Evolutionary conservation across 192 early-diverging fungal genomes (phyloP).

Genomic region (Entomortierella beljakovae): DNA sequence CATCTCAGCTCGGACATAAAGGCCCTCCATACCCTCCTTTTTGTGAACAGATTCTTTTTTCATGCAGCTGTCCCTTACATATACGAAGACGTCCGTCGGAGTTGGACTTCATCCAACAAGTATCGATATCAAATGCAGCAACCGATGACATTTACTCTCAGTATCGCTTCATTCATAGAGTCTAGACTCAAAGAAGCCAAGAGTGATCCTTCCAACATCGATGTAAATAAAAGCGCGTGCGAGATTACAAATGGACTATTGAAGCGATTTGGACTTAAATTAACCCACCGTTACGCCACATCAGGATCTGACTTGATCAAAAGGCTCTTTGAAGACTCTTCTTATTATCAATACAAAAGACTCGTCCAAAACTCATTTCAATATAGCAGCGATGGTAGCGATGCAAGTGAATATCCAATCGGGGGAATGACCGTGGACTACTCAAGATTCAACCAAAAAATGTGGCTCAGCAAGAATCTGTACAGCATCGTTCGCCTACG

Average conservation of each 20-base stretch:
- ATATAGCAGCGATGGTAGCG: too few species aligned
- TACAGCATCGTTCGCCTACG: neutral
- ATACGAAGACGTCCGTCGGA: neutral
- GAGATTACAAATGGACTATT: neutral
- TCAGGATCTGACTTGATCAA: neutral
- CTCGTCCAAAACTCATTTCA: too few species aligned
- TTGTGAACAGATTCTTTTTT: constrained; percentile 29
- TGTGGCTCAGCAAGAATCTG: neutral
- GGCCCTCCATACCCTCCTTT: constrained; percentile 8
- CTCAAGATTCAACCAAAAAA: neutral
- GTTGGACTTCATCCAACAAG: neutral
- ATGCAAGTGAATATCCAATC: neutral
- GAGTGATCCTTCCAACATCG: neutral
- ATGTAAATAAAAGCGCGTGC: neutral
- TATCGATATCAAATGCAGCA: neutral
- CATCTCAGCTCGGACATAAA: neutral
- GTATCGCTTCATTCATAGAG: neutral
- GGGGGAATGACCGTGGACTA: neutral
- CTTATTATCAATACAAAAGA: too few species aligned
- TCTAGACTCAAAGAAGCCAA: neutral
- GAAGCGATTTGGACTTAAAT: neutral
- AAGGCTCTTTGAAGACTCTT: neutral
- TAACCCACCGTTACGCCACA: neutral
- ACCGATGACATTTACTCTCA: neutral
- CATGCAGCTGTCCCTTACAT: constrained; percentile 1